Evolutionary conservation across 768 basidiomycete species (phyloP).

Genomic region (Trametes cubensis): DNA sequence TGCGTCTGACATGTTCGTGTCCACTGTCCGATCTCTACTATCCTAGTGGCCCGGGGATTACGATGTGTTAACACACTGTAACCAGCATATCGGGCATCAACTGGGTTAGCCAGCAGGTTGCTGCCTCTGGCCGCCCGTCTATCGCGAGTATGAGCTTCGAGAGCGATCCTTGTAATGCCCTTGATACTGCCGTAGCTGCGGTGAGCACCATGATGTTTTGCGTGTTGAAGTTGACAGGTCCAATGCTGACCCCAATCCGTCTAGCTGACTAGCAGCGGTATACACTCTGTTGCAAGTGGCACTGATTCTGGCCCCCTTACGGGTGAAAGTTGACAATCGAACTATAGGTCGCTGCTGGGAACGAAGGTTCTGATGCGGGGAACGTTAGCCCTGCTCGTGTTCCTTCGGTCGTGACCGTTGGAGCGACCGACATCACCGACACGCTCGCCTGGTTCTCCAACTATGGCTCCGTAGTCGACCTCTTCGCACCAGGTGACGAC

Average conservation of each 20-base stretch:
- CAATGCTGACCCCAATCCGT: not conserved
- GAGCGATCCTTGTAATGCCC: conserved; percentile 22
- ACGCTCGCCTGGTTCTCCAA: conserved; percentile 42
- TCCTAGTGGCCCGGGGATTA: no score
- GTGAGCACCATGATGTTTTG: conserved; percentile 15
- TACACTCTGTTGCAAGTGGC: conserved; percentile 19
- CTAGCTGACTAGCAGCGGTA: conserved; percentile 6
- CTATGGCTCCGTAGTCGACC: conserved; percentile 42
- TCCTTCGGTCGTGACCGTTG: conserved; percentile 43
- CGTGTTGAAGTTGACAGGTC: not conserved
- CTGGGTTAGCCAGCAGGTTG: conserved; percentile 26
- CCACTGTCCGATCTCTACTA: not conserved
- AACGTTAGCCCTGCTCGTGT: conserved; percentile 41
- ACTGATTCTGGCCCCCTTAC: not conserved
- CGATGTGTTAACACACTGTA: not conserved
- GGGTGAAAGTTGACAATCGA: not conserved
- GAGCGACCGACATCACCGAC: conserved; percentile 41
- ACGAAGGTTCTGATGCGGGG: conserved; percentile 37
- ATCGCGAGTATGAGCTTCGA: conserved; percentile 31
- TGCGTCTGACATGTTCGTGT: conserved; percentile 17
- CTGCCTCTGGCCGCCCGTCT: conserved; percentile 21
- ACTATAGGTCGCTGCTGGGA: conserved; percentile 40
- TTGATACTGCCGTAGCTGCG: conserved; percentile 30
- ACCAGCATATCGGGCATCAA: conserved; percentile 31
- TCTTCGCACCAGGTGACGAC: conserved; percentile 43